Evolutionary conservation across 768 basidiomycete genomes (phyloP).

Genomic region (Boletus vermiculosoides): DNA sequence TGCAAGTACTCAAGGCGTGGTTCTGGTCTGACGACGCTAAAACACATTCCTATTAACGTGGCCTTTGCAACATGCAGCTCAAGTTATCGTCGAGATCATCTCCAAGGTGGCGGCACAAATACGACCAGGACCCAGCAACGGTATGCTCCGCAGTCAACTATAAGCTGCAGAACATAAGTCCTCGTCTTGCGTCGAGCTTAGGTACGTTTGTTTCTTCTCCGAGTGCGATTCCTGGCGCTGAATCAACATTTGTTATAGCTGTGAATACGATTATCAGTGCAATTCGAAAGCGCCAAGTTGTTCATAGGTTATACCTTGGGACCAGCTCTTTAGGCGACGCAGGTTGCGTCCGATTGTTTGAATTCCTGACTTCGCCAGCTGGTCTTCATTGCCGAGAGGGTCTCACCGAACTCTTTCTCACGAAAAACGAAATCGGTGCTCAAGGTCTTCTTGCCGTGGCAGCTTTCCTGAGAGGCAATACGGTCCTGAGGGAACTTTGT

Average conservation of each 20-base stretch:
- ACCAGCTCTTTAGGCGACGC: conserved; percentile 57
- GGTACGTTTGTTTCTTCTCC: conserved; percentile 13
- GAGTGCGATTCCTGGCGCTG: neutral
- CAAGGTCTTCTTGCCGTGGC: conserved; percentile 53
- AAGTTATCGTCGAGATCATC: conserved; percentile 21
- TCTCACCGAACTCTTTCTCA: conserved; percentile 57
- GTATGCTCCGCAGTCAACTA: conserved; percentile 25
- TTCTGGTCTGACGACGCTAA: neutral
- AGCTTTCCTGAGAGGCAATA: conserved; percentile 49
- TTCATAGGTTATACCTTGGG: conserved; percentile 54
- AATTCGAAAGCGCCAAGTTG: conserved; percentile 44
- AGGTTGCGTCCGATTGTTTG: conserved; percentile 54
- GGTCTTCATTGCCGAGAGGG: conserved; percentile 40
- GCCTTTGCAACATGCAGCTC: conserved; percentile 23
- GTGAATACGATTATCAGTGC: conserved; percentile 48
- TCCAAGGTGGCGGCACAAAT: conserved; percentile 25
- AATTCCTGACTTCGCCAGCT: conserved; percentile 48
- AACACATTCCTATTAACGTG: neutral
- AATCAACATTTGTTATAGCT: conserved; percentile 34
- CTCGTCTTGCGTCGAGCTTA: conserved; percentile 30
- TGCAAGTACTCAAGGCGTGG: neutral
- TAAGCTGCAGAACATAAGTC: conserved; percentile 27
- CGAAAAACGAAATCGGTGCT: conserved; percentile 55
- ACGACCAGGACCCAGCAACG: conserved; percentile 30
- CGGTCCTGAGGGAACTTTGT: conserved; percentile 46